Evolutionary conservation across 2,329 filamentous ascomycete species (phyloP), one percentile per base, ranked within the genome.

Genomic region (Apiospora koreana): DNA sequence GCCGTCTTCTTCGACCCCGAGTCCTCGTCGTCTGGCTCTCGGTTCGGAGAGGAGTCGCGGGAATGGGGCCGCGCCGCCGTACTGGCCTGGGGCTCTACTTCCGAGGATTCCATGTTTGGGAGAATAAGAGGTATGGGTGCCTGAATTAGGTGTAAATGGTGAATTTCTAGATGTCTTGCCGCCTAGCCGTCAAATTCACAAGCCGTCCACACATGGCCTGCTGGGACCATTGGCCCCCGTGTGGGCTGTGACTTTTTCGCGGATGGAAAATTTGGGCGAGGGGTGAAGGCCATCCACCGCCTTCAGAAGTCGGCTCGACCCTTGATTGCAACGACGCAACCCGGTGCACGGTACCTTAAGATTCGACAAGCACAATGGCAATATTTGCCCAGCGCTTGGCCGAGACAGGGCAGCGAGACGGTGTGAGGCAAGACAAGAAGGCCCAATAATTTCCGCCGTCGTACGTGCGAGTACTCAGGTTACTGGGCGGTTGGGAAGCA

Each of bases 1-100:
- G 85, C 80, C 2, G 81, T 75, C 75, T 86, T 88, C 74, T 86
- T 87, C 28, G 80, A 77, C 68, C 80, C 81, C n/a, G 78, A 75
- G 65, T 85, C 83, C 14, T 83, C 83, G 16, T 80, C 80, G 68
- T 79, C 81, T 41, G 78, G 72, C 23, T 74, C 78, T 46, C 74
- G 75, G 72, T 73, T 79, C 70, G 77, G 80, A 35, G 79, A 78
- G 5, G 78, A 73, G 42, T 81, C 76, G 48, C 77, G 75, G 21
- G 75, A 74, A 69, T 80, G 80, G 46, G 79, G 74, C 35, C 75
- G 25, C 28, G 66, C 18, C 28, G 45, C 45, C 35, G 28, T 42
- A 25, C 46, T 38, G 31, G 35, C 66, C 66, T 48, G 28, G 43
- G 66, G 4, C 21, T 48, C 66, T 48, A 68, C 73, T 48, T 73